Evolutionary conservation across 2,329 filamentous ascomycete genomes (phyloP).

Genomic region (Aureobasidium sp.): DNA sequence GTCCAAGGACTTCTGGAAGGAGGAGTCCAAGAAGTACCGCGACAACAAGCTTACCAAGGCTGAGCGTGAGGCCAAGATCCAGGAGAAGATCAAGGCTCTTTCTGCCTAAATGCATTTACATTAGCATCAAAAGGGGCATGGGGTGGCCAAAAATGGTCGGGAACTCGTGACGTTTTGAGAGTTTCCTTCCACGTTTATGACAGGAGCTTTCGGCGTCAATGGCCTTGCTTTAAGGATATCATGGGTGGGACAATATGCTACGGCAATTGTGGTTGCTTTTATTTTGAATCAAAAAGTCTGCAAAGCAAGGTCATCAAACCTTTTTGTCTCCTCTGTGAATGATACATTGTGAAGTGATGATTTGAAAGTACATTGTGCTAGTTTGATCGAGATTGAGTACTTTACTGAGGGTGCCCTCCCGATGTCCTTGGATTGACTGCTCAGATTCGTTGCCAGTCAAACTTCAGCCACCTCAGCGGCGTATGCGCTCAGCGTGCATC

Average conservation of each 20-base stretch:
- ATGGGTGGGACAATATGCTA: slow-evolving; percentile 22
- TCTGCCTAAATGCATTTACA: slow-evolving; percentile 19
- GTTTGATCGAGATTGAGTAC: no score
- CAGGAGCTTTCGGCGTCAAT: slow-evolving; percentile 22
- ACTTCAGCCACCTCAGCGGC: background rate
- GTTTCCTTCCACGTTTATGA: slow-evolving; percentile 18
- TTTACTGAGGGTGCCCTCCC: no score
- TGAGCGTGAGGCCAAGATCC: slow-evolving; percentile 84
- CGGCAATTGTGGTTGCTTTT: slow-evolving; percentile 20
- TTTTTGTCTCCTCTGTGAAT: background rate
- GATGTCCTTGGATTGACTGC: no score
- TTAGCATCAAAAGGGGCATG: slow-evolving; percentile 22
- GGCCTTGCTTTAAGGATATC: slow-evolving; percentile 23
- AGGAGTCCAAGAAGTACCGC: slow-evolving; percentile 91
- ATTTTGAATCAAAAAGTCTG: slow-evolving; percentile 22
- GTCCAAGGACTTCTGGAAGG: slow-evolving; percentile 82
- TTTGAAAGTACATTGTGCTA: no score
- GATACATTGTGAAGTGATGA: background rate
- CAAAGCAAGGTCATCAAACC: slow-evolving; percentile 23
- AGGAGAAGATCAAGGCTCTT: slow-evolving; percentile 92
- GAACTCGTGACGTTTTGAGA: slow-evolving; percentile 14
- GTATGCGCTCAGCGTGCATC: background rate
- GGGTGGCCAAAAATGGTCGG: slow-evolving; percentile 7
- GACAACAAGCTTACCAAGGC: slow-evolving; percentile 81
- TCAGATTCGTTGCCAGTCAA: no score